These are phyloP conservation scores for Lactifluus piperatus DNA, from an alignment of 768 basidiomycete genomes.

Conservation along the genomic window DNA sequence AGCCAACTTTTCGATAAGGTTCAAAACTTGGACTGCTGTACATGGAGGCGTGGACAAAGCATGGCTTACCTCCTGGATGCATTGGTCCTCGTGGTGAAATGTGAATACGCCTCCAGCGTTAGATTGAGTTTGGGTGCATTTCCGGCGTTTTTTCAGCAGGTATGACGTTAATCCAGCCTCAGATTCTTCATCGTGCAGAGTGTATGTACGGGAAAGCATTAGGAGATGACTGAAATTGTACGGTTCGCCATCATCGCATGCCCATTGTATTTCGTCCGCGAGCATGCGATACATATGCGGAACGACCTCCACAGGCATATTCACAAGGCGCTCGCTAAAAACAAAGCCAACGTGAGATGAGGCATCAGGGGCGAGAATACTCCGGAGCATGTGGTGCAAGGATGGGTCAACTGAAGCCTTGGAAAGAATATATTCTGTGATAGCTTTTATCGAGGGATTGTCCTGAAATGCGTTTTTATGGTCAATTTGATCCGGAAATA, in stretches of 20 bases:
- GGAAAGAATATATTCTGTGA: slow-evolving; percentile 60
- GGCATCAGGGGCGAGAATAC: slow-evolving; percentile 36
- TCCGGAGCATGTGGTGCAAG: slow-evolving; percentile 46
- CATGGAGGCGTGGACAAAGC: background rate
- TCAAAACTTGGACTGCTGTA: background rate
- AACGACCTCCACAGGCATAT: slow-evolving; percentile 91
- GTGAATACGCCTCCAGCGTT: slow-evolving; percentile 50
- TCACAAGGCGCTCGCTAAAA: slow-evolving; percentile 81
- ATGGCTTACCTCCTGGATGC: slow-evolving; percentile 50
- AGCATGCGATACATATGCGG: slow-evolving; percentile 93
- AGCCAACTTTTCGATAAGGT: slow-evolving; percentile 34
- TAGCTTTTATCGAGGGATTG: slow-evolving; percentile 58
- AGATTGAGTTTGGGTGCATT: slow-evolving; percentile 24
- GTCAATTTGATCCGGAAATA: background rate
- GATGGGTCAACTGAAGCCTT: slow-evolving; percentile 43
- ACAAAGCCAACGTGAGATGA: slow-evolving; percentile 68
- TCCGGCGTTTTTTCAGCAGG: slow-evolving; percentile 35
- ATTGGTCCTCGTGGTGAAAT: slow-evolving; percentile 85
- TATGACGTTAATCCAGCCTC: slow-evolving; percentile 26
- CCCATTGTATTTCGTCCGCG: slow-evolving; percentile 69
- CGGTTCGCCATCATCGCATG: slow-evolving; percentile 55
- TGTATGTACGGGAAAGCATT: slow-evolving; percentile 73
- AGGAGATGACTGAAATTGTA: slow-evolving; percentile 68
- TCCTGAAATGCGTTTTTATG: slow-evolving; percentile 36
- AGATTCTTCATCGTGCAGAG: slow-evolving; percentile 56